Conservation (phyloP, 2,329 filamentous ascomycete species). For the Colletotrichum sp. region DNA sequence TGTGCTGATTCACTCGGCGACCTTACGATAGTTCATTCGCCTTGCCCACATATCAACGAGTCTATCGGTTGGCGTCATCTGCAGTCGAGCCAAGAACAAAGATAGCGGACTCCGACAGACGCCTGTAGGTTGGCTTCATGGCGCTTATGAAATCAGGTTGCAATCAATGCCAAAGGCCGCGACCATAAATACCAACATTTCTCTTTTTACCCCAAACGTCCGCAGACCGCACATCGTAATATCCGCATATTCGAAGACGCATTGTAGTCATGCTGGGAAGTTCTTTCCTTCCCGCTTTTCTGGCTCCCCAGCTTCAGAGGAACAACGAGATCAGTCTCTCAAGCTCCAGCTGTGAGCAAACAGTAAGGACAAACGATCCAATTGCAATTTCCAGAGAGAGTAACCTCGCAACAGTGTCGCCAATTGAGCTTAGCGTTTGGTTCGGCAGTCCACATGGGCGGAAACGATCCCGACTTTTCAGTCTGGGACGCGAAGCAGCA, state of each 20-base stretch:
- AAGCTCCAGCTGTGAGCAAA: background rate
- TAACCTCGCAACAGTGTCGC: background rate
- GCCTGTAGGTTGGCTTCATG: background rate
- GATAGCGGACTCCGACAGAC: background rate
- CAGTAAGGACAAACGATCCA: background rate
- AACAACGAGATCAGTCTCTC: background rate
- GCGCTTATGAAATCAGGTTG: background rate
- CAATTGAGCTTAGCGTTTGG: background rate
- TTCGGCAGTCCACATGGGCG: background rate
- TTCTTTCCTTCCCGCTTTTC: background rate
- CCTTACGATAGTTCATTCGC: background rate
- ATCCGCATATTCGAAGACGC: too few species aligned
- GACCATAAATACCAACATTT: background rate
- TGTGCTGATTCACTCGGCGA: background rate
- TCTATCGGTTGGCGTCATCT: background rate
- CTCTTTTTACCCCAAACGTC: background rate
- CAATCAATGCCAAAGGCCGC: background rate
- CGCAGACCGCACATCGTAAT: background rate
- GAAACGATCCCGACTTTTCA: background rate
- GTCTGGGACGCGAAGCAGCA: background rate
- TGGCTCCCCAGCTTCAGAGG: rapidly evolving
- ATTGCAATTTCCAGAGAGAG: rapidly evolving
- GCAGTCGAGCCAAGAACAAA: background rate
- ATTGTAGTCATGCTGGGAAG: background rate
- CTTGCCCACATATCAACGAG: background rate